Evolutionary conservation across 768 basidiomycete genomes (phyloP), one percentile per base, ranked within the genome.

Genomic region (Boletus sp.): DNA sequence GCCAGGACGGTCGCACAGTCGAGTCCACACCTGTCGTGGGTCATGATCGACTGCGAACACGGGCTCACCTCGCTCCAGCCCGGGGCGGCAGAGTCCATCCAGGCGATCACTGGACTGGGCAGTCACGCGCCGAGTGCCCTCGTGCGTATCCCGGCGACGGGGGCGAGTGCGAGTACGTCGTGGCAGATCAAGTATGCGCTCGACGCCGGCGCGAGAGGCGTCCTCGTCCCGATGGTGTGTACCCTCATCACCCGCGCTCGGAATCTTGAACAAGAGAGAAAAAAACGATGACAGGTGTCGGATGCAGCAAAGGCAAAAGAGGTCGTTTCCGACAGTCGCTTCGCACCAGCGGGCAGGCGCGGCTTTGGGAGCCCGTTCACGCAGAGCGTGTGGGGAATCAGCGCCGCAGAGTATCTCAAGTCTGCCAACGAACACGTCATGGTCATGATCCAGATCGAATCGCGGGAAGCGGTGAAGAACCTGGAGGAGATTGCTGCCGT

Each of bases 171-270:
- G 0, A 79, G 80, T 57, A 82, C 83, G 3, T 75, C 76, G 51
- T 87, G 85, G 84, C 85, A 87, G 66, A 85, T 88, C 70, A 88
- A 88, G 70, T 76, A 83, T 55, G 85, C 81, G 1, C 75, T 88
- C 30, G 86, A 88, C 61, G 81, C 82, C 0, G 87, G 86, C 5
- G 86, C 85, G 17, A 73, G 76, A 27, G 85, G 87, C 0, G 70
- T 87, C 5, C 61, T 89, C 39, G 81, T 87, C 0, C 86, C 87
- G 5, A 84, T 88, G 84, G 84, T 87, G 59, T 35, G 72, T 58
- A 10, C 15, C 52, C 34, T 15, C 2, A 33, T 47, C 38, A 17
- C 39, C 23, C 2, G 9, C 21, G 5, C 23, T 17, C 10, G 21
- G 27, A 17, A 11, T 5, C 35, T 27, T 44, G n/a, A 42, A 34